Conservation (phyloP, 2,329 filamentous ascomycete species). For the Davidsoniella neocaledoniae region DNA sequence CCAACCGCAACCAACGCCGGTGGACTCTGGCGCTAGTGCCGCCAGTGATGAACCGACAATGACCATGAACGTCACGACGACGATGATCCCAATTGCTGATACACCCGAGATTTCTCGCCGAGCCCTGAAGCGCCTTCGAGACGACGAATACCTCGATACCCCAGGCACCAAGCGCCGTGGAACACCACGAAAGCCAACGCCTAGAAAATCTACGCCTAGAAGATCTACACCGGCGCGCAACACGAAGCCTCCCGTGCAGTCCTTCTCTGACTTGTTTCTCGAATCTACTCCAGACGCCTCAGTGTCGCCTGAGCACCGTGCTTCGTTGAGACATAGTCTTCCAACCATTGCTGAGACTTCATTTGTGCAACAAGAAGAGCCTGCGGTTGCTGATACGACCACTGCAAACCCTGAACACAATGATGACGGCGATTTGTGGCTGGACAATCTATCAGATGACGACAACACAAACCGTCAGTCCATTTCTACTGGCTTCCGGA, state of each 20-base stretch:
- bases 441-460: conserved; percentile 25
- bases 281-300: conserved; percentile 3
- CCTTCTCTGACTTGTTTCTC: conserved; percentile 4
- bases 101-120: conserved; percentile 5
- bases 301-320: background rate
- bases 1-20: conserved; percentile 1
- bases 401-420: conserved; percentile 15
- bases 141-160: background rate
- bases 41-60: conserved; percentile 5
- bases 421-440: conserved; percentile 30
- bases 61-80: conserved; percentile 7
- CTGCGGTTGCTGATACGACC: background rate
- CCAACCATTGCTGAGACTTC: conserved; percentile 4
- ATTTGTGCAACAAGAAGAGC: background rate
- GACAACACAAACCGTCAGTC: conserved; percentile 4
- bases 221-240: conserved; percentile 6
- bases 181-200: background rate
- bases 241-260: background rate
- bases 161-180: conserved; percentile 1
- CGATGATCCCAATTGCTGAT: conserved; percentile 8
- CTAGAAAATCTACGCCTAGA: conserved; percentile 3
- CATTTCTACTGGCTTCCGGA: background rate
- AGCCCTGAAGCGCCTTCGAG: background rate
- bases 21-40: conserved; percentile 5
- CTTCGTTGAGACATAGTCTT: background rate